Evolutionary conservation across 2,329 filamentous ascomycete genomes (phyloP).

Genomic region (Pseudogymnoascus sp.): DNA sequence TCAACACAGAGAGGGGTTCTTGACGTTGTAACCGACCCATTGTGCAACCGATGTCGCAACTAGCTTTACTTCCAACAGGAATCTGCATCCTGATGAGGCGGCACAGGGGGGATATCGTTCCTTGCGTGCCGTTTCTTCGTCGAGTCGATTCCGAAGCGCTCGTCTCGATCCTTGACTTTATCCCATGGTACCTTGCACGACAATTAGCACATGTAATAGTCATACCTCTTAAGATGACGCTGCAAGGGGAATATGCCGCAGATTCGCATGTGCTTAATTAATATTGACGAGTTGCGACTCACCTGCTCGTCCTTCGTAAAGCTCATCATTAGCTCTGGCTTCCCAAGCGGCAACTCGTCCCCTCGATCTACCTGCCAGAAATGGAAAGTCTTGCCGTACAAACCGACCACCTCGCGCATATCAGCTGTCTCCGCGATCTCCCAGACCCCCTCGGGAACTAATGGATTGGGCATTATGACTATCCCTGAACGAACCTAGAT

Average conservation of each 20-base stretch:
- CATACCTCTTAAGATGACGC: slow-evolving; percentile 21
- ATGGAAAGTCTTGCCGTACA: slow-evolving; percentile 83
- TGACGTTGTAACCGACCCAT: background rate
- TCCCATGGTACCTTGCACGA: slow-evolving; percentile 29
- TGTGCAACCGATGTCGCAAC: background rate
- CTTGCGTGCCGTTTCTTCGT: slow-evolving; percentile 47
- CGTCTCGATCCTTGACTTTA: slow-evolving; percentile 43
- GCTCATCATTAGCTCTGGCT: slow-evolving; percentile 59
- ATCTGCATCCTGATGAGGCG: slow-evolving; percentile 42
- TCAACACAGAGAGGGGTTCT: background rate
- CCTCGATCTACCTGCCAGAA: slow-evolving; percentile 80
- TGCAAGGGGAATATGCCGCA: slow-evolving; percentile 22
- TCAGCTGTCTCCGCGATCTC: slow-evolving; percentile 70
- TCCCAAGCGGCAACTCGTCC: slow-evolving; percentile 54
- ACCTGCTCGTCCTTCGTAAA: slow-evolving; percentile 46
- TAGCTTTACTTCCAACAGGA: slow-evolving; percentile 36
- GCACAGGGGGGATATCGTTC: slow-evolving; percentile 43
- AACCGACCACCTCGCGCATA: slow-evolving; percentile 66
- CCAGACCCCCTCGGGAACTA: slow-evolving; percentile 58
- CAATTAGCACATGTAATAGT: slow-evolving; percentile 20
- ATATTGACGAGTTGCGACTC: slow-evolving; percentile 11
- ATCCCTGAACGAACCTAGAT: slow-evolving; percentile 68
- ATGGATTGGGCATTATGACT: slow-evolving; percentile 66
- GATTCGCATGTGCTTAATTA: slow-evolving; percentile 23
- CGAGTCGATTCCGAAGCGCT: slow-evolving; percentile 46